Evolutionary conservation across 148 eudicot species (phyloP), one percentile per base, ranked within the genome.

Genomic region (Camellia lanceoleosa): DNA sequence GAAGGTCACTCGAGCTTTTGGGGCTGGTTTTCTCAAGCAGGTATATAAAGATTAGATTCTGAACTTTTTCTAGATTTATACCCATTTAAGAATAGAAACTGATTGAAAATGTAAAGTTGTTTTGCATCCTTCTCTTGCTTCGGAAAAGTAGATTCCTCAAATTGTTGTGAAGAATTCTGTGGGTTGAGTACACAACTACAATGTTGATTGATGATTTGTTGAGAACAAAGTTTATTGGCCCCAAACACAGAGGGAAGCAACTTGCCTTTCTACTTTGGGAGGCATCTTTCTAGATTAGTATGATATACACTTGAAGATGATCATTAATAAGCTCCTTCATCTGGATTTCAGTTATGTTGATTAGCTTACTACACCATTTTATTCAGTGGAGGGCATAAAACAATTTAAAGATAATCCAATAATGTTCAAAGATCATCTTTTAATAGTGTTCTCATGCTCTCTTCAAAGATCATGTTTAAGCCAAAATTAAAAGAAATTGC

Each of bases 1-100:
- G 89, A 95, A 93, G 90, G 98, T 95, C 81, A 95, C 98, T 64
- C 89, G 98, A 82, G 98, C 98, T 83, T 95, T 95, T 76, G 98
- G 98, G 47, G 98, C 98, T 67, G 98, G 98, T 74, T 95, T 93
- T 86, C 97, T 95, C 81, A 93, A 95, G 80, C 94, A 95, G 97
- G 98, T 95, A 30, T 30, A 30, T 30, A 30, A 30, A 85, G 68
- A 79, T 12, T 64, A 55, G 65, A 83, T 66, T 81, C 71, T 76
- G n/a, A 5, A 16, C 54, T 66, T 77, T 69, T 19, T 30, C 38
- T 60, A 56, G 75, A 30, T 68, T 73, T 67, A 23, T 6, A 44
- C 3, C 78, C 76, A 52, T 64, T 84, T 71, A 58, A 44, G 70
- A 9, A 59, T 7, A 64, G 62, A 14, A 65, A 69, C 1, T 51